Percentiles rank a stretch among this genome's conserved stretches.
Conservation (phyloP, 495 filamentous ascomycete genomes). For the Talaromyces thailandensis region DNA sequence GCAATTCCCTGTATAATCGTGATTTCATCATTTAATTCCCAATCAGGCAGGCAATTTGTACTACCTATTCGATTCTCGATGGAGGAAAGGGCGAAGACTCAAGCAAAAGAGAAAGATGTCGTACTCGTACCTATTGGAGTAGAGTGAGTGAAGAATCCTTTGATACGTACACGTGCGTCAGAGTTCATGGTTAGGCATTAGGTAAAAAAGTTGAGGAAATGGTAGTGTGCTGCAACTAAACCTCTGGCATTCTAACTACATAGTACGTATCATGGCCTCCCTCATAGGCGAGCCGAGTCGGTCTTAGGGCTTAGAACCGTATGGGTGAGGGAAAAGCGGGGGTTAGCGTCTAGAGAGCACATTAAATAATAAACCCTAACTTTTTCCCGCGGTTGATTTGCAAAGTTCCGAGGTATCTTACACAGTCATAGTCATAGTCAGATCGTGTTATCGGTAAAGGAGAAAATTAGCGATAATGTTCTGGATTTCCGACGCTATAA, state of each 20-base stretch:
- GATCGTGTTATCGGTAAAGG: not conserved
- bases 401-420: not conserved
- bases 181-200: not conserved
- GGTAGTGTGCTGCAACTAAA: not conserved
- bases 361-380: not conserved
- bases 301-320: not conserved
- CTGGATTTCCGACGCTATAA: not conserved
- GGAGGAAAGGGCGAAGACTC: no score
- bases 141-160: no score
- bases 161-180: no score
- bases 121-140: no score
- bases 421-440: not conserved
- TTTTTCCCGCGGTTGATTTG: not conserved
- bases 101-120: no score
- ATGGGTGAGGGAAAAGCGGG: not conserved
- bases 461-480: not conserved
- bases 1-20: not conserved
- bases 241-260: not conserved
- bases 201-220: not conserved
- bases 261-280: not conserved
- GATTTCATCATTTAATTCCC: not conserved
- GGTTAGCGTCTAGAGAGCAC: not conserved
- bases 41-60: no score
- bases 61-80: no score
- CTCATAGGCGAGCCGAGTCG: not conserved